Base-by-base conservation (phyloP, 2,329 filamentous ascomycete genomes). In the Arachnopeziza araneosa region DNA sequence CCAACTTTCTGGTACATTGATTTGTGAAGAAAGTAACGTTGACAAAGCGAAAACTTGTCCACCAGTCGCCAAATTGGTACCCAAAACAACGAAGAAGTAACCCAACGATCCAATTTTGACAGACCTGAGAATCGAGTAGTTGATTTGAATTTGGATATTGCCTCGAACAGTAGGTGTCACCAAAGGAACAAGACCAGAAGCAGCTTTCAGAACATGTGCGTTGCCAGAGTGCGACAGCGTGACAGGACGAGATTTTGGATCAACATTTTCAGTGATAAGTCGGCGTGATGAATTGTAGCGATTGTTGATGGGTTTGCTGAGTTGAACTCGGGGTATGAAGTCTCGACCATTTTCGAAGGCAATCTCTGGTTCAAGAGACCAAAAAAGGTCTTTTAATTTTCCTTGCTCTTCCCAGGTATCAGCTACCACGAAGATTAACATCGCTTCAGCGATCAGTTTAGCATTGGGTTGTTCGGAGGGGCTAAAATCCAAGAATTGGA, bases 321-420 rank as follows among this genome's bases (percentile, higher is more conserved):
- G 54, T 6, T 52, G 23, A 12, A 66, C 21, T 19, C 66, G 61
- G 17, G 64, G 55, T 10, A 67, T 50, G n/a, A 58, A 23, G 23
- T 55, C 48, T 12, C 22, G 54, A 14, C 62, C 64, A 22, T 61
- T 58, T 19, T 62, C 50, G 26, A 64, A 14, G 12, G 50, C 26
- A 1, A 67, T 14, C 32, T 70, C 68, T 4, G 57, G 59, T 58
- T 70, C 68, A 9, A 24, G 23, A 4, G 62, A 54, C 63, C 62
- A 70, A 5, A 66, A 36, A 7, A 60, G 23, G 9, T 60, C 53
- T 6, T 55, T 2, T 14, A 53, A 23, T 2, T 3, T 48, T 10
- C 50, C 54, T 14, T 58, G 22, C 26, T 58, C 36, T 50, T 62
- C 24, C 54, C 44, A 57, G 8, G 14, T 56, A 7, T 52, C 52